Percentiles rank a stretch among this genome's conserved stretches.
phyloP scores from a whole-genome alignment of 768 basidiomycete genomes.

The Pilatotrama ljubarskyi region DNA sequence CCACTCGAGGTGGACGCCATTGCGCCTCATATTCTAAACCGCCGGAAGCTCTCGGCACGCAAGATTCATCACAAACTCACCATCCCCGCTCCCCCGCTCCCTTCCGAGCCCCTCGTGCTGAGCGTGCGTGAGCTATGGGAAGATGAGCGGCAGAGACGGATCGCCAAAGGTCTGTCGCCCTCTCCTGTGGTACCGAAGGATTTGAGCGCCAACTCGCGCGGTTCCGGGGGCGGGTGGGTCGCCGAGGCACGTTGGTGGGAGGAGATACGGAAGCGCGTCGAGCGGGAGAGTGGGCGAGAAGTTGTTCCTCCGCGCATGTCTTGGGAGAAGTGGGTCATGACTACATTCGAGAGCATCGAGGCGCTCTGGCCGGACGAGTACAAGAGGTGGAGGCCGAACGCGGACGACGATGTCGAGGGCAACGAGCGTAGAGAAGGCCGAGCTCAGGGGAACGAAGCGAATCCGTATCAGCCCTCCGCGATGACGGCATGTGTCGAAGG shows the following conservation, averaged over 20 bases:
- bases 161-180: slow-evolving; percentile 64
- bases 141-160: slow-evolving; percentile 82
- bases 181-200: slow-evolving; percentile 74
- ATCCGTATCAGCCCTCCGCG: slow-evolving; percentile 24
- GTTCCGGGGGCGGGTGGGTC: slow-evolving; percentile 61
- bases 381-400: slow-evolving; percentile 56
- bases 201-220: slow-evolving; percentile 62
- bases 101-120: slow-evolving; percentile 75
- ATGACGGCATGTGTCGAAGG: neutral
- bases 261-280: slow-evolving; percentile 63
- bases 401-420: neutral
- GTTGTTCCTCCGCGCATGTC: slow-evolving; percentile 29
- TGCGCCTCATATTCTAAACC: slow-evolving; percentile 84
- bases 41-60: slow-evolving; percentile 62
- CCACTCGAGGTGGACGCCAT: slow-evolving; percentile 83
- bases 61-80: slow-evolving; percentile 64
- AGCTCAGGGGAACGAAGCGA: slow-evolving; percentile 13
- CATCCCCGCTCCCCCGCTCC: slow-evolving; percentile 54
- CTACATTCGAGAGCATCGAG: slow-evolving; percentile 88
- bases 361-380: slow-evolving; percentile 74
- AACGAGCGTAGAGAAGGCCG: slow-evolving; percentile 7
- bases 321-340: slow-evolving; percentile 82
- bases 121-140: slow-evolving; percentile 96
- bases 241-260: slow-evolving; percentile 77
- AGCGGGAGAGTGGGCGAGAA: slow-evolving; percentile 40